Percentiles rank a stretch among this genome's conserved stretches.
phyloP scores from a whole-genome alignment of 225 moss, liverwort and hornwort species.

The Physcomitrellopsis africana region DNA sequence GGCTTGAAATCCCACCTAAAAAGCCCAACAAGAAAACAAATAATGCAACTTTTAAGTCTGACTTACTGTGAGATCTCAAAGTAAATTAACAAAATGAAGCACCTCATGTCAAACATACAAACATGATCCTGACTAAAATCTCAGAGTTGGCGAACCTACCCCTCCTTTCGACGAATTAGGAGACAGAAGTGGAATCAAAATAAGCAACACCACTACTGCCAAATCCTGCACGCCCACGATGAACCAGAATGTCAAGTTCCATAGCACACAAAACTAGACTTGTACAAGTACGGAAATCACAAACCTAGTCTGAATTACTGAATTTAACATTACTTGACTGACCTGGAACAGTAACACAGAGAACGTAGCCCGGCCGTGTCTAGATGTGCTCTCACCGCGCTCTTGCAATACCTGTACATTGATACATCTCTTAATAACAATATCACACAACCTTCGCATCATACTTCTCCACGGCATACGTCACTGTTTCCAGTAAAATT shows the following conservation, averaged over 20 bases:
- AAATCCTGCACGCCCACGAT: slow-evolving; percentile 66
- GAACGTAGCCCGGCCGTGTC: slow-evolving; percentile 96
- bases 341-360: slow-evolving; percentile 98
- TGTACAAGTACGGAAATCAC: too few species aligned
- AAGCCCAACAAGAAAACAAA: slow-evolving; percentile 19
- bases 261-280: background rate
- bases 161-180: slow-evolving; percentile 91
- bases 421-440: slow-evolving; percentile 17
- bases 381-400: slow-evolving; percentile 95
- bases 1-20: slow-evolving; percentile 90
- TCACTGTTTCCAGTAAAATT: background rate
- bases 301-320: too few species aligned
- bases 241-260: background rate
- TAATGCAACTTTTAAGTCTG: background rate
- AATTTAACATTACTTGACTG: background rate
- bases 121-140: background rate
- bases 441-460: slow-evolving; percentile 15
- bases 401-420: slow-evolving; percentile 90
- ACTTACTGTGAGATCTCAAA: background rate
- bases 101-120: background rate
- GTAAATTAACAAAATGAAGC: background rate
- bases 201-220: slow-evolving; percentile 95
- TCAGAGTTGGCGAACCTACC: slow-evolving; percentile 56
- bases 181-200: slow-evolving; percentile 90
- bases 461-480: background rate